Conservation (phyloP, 1,139 yeast genomes). For the Meyerozyma sp. region DNA sequence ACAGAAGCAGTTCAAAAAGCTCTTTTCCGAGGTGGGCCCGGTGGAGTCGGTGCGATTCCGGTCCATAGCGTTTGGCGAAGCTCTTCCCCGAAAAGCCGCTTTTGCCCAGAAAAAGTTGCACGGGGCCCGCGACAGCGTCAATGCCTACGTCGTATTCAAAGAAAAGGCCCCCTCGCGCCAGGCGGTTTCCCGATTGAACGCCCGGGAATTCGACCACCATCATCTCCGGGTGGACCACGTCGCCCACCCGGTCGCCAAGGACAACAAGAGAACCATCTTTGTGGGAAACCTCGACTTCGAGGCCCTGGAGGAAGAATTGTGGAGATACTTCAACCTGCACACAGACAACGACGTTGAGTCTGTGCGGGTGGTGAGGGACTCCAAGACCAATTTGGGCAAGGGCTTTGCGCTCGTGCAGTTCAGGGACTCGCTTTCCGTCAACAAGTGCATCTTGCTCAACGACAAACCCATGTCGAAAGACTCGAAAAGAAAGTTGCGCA, state of each 20-base stretch:
- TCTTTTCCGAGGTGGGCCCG: conserved; percentile 53
- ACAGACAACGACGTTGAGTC: conserved; percentile 74
- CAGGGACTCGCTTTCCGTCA: conserved; percentile 72
- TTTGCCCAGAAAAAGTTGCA: conserved; percentile 78
- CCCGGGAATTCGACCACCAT: conserved; percentile 57
- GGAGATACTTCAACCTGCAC: conserved; percentile 66
- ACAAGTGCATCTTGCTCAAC: conserved; percentile 74
- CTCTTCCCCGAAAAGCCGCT: conserved; percentile 89
- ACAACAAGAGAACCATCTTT: conserved; percentile 77
- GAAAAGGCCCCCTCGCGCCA: conserved; percentile 48
- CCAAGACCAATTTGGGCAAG: conserved; percentile 92
- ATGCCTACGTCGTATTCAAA: conserved; percentile 79
- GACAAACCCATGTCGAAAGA: conserved; percentile 54
- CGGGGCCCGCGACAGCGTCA: conserved; percentile 70
- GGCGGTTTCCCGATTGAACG: conserved; percentile 56
- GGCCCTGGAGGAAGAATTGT: conserved; percentile 81
- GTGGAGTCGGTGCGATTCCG: conserved; percentile 81
- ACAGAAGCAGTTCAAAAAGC: conserved; percentile 59
- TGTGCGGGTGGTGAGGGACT: conserved; percentile 85
- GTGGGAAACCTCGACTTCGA: conserved; percentile 95
- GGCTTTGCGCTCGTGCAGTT: conserved; percentile 97
- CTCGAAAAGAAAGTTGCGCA: conserved; percentile 63
- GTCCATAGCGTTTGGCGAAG: conserved; percentile 85
- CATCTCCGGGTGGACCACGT: conserved; percentile 91
- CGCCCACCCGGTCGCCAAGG: conserved; percentile 84